Evolutionary conservation across 2,329 filamentous ascomycete species (phyloP), one percentile per base, ranked within the genome.

Genomic region (Trichophyton benhamiae): DNA sequence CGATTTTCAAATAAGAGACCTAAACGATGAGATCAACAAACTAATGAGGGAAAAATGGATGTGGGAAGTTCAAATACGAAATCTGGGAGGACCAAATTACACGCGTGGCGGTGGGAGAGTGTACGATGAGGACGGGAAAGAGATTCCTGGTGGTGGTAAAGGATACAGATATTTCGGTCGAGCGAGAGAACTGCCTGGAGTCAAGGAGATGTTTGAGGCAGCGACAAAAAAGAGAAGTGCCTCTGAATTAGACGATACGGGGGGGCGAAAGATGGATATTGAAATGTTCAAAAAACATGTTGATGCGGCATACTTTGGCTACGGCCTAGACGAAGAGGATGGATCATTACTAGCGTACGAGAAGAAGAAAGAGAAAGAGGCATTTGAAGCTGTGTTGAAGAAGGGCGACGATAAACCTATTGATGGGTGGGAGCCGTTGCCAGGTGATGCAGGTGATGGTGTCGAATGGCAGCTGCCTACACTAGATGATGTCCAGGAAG

Each of bases 21-120:
- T 99, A 72, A 99, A 99, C 78, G 94, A 99, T 75, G 94, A 99
- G 77, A 95, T 99, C 80, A 99, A 99, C 80, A 95, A 96, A 78
- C 82, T 96, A 65, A 96, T 99, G 89, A 86, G 91, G 66, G 94
- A 99, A 79, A 99, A 99, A 77, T 91, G 95, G 82, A 91, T 95
- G 83, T 99, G 94, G 94, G 94, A 99, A 79, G 84, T 94, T 68
- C 91, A 96, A 76, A 96, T 99, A 68, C 83, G 91, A 62, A 95
- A 95, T 70, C 74, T 97, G 25, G 94, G 94, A n/a, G 94, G 94
- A 1, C 94, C 94, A 33, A 97, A 97, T 75, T 99, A 97, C 74
- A 95, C 94, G 87, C 82, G 91, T 58, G 83, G 83, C 3, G 83
- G 81, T 0, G 84, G 80, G 33, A 84, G 84, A 66, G 80, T 88